Percentiles rank a stretch among this genome's conserved stretches.
Conservation (phyloP, 2,329 filamentous ascomycete species). For the Diaporthe velutina region DNA sequence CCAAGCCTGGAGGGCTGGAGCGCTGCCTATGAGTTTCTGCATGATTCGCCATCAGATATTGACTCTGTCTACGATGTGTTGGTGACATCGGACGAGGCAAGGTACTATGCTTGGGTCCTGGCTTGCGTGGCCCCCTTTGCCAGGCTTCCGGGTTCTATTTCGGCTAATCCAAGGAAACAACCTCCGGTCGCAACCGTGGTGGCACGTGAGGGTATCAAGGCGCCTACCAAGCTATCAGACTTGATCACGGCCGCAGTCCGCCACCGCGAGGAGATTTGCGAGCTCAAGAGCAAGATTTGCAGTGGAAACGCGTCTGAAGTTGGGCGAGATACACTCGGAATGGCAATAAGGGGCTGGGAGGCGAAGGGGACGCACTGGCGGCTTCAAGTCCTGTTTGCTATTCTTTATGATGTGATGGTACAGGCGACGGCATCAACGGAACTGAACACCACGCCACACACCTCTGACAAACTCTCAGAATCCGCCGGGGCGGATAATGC, state of each 20-base stretch:
- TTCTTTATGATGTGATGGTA: slow-evolving; percentile 72
- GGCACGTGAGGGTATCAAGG: slow-evolving; percentile 82
- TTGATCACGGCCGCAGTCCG: slow-evolving; percentile 74
- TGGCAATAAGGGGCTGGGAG: slow-evolving; percentile 82
- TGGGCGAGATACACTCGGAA: slow-evolving; percentile 76
- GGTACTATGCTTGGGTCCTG: slow-evolving; percentile 83
- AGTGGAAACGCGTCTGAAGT: slow-evolving; percentile 58
- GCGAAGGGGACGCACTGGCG: slow-evolving; percentile 73
- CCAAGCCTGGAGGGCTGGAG: slow-evolving; percentile 74
- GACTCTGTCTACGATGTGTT: slow-evolving; percentile 65
- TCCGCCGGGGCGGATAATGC: neutral
- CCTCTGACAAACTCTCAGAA: slow-evolving; percentile 43
- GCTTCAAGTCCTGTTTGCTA: slow-evolving; percentile 75
- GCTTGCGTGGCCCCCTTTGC: slow-evolving; percentile 82
- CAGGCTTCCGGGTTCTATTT: slow-evolving; percentile 55
- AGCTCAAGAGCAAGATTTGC: slow-evolving; percentile 68
- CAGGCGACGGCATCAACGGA: slow-evolving; percentile 42
- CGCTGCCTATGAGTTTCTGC: slow-evolving; percentile 74
- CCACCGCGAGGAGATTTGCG: slow-evolving; percentile 74
- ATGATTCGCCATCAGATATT: slow-evolving; percentile 43
- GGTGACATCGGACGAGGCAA: slow-evolving; percentile 72
- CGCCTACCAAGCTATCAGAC: slow-evolving; percentile 80
- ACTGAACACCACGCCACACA: slow-evolving; percentile 50
- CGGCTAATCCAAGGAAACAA: slow-evolving; percentile 35
- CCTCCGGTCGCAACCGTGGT: slow-evolving; percentile 73